Percentiles rank a stretch among this genome's conserved stretches.
phyloP scores from a whole-genome alignment of 2,329 filamentous ascomycete species.

The Calonectria pseudoreteaudii region DNA sequence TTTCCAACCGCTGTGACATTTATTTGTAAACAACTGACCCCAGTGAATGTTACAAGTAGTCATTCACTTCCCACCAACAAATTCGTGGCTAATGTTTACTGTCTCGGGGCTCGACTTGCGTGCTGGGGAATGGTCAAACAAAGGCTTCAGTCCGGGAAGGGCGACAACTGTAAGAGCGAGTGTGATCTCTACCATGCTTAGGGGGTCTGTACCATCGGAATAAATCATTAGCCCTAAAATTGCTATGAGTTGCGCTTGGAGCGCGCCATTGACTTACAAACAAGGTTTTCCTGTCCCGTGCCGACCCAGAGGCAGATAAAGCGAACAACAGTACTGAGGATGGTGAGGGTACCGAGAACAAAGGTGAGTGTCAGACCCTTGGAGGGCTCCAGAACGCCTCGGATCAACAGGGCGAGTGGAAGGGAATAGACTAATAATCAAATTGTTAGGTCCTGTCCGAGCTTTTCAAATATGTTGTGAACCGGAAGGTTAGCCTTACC shows the following conservation, averaged over 20 bases:
- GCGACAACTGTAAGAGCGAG: constrained; percentile 35
- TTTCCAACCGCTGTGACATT: neutral
- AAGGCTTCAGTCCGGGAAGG: constrained; percentile 36
- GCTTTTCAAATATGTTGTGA: neutral
- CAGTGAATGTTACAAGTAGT: neutral
- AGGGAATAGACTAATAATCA: constrained; percentile 44
- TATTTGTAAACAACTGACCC: neutral
- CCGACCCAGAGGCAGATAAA: constrained; percentile 34
- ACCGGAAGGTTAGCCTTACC: constrained; percentile 32
- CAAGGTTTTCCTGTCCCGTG: constrained; percentile 37
- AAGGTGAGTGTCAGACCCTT: constrained; percentile 35
- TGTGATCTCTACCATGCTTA: constrained; percentile 37
- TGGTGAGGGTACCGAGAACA: constrained; percentile 32
- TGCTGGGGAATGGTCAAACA: constrained; percentile 22
- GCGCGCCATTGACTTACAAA: constrained; percentile 26
- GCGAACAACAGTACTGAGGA: constrained; percentile 32
- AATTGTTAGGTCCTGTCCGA: neutral
- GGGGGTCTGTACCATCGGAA: constrained; percentile 22
- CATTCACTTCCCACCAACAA: constrained; percentile 18
- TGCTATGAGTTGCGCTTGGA: neutral
- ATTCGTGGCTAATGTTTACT: constrained; percentile 17
- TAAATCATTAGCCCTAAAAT: neutral
- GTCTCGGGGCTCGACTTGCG: constrained; percentile 17
- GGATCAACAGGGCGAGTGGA: constrained; percentile 45
- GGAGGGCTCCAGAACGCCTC: constrained; percentile 31